Conservation (phyloP, 2,329 filamentous ascomycete species). For the Epichloe festucae region DNA sequence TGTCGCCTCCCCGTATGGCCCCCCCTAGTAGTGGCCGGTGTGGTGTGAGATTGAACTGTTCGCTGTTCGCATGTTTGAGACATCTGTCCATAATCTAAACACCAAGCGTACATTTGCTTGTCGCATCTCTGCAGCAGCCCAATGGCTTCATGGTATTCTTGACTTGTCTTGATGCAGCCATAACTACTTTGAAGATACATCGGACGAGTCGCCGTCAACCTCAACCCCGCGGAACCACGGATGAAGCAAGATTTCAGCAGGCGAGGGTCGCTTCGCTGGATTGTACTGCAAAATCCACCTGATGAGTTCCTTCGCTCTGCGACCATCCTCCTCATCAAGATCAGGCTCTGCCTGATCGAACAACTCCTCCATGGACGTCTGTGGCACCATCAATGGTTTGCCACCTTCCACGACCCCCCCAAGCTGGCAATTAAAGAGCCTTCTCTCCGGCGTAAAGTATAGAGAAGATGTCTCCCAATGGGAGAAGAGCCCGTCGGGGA, state of each 20-base stretch:
- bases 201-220: conserved; percentile 20
- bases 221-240: conserved; percentile 15
- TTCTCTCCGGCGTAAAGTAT: conserved; percentile 15
- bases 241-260: conserved; percentile 16
- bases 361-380: conserved; percentile 14
- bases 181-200: background rate
- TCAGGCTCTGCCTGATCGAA: conserved; percentile 14
- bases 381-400: conserved; percentile 13
- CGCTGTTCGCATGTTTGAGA: too few species aligned
- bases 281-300: conserved; percentile 20
- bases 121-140: too few species aligned
- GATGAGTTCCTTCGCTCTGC: conserved; percentile 15
- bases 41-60: too few species aligned
- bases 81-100: too few species aligned
- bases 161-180: too few species aligned
- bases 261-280: conserved; percentile 15
- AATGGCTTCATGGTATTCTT: too few species aligned
- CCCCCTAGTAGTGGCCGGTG: too few species aligned
- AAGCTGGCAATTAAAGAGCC: conserved; percentile 15
- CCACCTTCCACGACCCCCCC: conserved; percentile 11
- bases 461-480: conserved; percentile 14
- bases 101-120: too few species aligned
- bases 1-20: too few species aligned
- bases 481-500: conserved; percentile 10
- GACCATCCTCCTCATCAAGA: conserved; percentile 13